A percentile compares a stretch with the other conserved stretches of the same genome.
These are phyloP conservation scores for Mucor indicus DNA, from an alignment of 371 early-diverging fungal species.

Conservation along the genomic window DNA sequence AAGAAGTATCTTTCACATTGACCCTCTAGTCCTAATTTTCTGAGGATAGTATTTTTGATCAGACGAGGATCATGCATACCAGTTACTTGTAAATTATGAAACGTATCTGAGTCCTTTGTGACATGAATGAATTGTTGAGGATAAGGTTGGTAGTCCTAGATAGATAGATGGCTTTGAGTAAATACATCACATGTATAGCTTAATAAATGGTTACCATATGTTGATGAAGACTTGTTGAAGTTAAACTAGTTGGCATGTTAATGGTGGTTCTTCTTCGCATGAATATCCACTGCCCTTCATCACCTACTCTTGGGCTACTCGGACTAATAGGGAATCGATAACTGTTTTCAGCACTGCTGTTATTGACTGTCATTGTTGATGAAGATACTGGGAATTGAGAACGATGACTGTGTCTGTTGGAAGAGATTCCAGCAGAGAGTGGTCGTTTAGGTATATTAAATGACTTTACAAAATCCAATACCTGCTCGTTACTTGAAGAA, in stretches of 20 bases:
- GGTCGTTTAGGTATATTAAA: conserved; percentile 21
- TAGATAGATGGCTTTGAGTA: too few species aligned
- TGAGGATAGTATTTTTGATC: conserved; percentile 37
- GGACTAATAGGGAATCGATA: conserved; percentile 1
- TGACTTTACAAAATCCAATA: conserved; percentile 19
- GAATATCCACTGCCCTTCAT: conserved; percentile 20
- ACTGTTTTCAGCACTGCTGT: background rate
- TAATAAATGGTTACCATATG: background rate
- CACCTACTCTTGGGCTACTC: conserved; percentile 2
- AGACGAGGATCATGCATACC: conserved; percentile 34
- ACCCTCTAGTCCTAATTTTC: conserved; percentile 36
- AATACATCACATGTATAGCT: background rate
- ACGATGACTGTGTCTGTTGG: background rate
- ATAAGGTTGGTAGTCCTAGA: conserved; percentile 2
- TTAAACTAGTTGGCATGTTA: background rate
- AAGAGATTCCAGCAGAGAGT: background rate
- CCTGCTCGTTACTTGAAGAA: conserved; percentile 26
- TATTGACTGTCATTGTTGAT: background rate
- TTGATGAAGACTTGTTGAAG: too few species aligned
- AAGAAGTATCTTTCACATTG: conserved; percentile 28
- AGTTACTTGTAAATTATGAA: conserved; percentile 42
- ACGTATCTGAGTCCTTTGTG: conserved; percentile 35
- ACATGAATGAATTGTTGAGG: conserved; percentile 24
- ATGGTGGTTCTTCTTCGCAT: conserved; percentile 10
- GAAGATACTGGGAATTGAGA: background rate